Conservation (phyloP, 163 green algal genomes). For the Picocystis sp. region DNA sequence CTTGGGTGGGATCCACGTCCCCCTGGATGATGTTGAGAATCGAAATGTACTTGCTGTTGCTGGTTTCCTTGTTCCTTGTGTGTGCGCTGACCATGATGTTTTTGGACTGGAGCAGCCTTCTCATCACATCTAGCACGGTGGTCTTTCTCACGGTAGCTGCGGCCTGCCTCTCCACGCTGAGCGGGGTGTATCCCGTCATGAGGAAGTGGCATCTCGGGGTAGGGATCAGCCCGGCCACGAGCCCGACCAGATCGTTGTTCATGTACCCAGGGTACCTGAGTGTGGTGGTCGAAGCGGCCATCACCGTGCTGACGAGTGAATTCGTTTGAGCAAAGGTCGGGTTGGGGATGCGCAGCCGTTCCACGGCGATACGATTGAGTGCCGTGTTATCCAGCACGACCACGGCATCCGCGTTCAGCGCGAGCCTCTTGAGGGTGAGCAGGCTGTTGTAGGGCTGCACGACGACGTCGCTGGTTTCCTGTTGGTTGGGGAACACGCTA, state of each 20-base stretch:
- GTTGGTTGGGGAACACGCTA: slow-evolving; percentile 94
- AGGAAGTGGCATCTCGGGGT: slow-evolving; percentile 95
- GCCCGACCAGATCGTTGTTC: slow-evolving; percentile 96
- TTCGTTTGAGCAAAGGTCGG: slow-evolving; percentile 84
- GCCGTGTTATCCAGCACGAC: slow-evolving; percentile 97
- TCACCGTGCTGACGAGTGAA: slow-evolving; percentile 88
- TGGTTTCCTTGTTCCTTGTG: slow-evolving; percentile 14
- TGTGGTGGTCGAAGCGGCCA: slow-evolving; percentile 92
- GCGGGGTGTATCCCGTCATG: slow-evolving; percentile 85
- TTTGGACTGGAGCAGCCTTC: slow-evolving; percentile 79
- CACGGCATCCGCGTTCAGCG: slow-evolving; percentile 71
- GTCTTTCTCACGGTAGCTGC: slow-evolving; percentile 71
- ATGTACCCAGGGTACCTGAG: slow-evolving; percentile 94
- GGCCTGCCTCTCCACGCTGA: slow-evolving; percentile 26
- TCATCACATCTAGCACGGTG: slow-evolving; percentile 96
- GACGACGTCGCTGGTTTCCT: slow-evolving; percentile 71
- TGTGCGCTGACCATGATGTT: slow-evolving; percentile 66
- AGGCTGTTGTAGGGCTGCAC: slow-evolving; percentile 99
- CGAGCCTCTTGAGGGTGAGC: slow-evolving; percentile 91
- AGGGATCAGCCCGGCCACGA: slow-evolving; percentile 85
- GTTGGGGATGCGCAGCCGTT: slow-evolving; percentile 75
- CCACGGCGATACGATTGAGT: slow-evolving; percentile 86
- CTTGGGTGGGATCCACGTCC: slow-evolving; percentile 76
- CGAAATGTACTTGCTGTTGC: slow-evolving; percentile 73
- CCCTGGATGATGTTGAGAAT: slow-evolving; percentile 96